A percentile compares a stretch with the other conserved stretches of the same genome.
phyloP scores from a whole-genome alignment of 306 rosid species.

The Malus sieversii region DNA sequence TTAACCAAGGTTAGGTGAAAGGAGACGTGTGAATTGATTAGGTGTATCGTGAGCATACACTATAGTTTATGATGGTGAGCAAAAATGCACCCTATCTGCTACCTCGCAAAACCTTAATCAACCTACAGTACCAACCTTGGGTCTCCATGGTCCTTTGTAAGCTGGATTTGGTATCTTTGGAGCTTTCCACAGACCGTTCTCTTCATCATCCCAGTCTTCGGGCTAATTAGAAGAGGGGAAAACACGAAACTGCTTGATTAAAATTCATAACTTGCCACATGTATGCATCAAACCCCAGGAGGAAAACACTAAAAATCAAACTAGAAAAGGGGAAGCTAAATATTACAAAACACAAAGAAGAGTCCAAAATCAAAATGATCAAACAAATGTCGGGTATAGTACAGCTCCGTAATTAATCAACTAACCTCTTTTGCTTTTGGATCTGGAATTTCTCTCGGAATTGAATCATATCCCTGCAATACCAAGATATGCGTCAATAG shows the following conservation, averaged over 20 bases:
- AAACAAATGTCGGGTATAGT: background rate
- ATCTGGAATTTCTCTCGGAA: conserved; percentile 81
- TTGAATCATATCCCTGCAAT: conserved; percentile 73
- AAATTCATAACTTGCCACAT: background rate
- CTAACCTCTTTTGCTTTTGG: conserved; percentile 75
- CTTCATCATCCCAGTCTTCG: conserved; percentile 83
- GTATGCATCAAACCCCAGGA: background rate
- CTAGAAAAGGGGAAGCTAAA: background rate
- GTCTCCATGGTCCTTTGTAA: conserved; percentile 93
- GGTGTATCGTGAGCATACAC: too few species aligned
- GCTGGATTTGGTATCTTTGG: conserved; percentile 90
- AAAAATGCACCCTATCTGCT: background rate
- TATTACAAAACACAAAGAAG: background rate
- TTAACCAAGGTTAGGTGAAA: too few species aligned
- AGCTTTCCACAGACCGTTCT: conserved; percentile 79
- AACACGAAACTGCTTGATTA: too few species aligned
- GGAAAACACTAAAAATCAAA: background rate
- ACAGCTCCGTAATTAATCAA: conserved; percentile 1
- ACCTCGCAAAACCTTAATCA: conserved; percentile 18
- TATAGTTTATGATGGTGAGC: too few species aligned
- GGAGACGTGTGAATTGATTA: too few species aligned
- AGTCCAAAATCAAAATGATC: background rate
- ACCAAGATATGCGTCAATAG: conserved; percentile 15
- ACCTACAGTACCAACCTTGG: conserved; percentile 68
- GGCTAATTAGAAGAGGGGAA: conserved; percentile 49